Evolutionary conservation across 805 yeast species (phyloP).

Genomic region (Sugiyamaella valdiviana): DNA sequence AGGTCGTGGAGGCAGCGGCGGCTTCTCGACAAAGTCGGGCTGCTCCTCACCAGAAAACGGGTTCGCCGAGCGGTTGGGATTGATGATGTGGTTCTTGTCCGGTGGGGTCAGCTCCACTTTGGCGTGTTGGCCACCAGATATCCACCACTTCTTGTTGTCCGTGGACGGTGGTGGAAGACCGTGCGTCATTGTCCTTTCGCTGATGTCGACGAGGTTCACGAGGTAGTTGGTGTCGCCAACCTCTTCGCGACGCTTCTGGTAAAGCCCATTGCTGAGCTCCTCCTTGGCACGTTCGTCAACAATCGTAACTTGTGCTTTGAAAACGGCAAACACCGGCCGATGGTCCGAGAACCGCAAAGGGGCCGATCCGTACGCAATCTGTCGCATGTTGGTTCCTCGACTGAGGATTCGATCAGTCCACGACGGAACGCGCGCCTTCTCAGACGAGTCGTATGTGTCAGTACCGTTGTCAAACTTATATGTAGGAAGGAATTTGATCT

Average conservation of each 20-base stretch:
- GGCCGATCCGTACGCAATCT: slow-evolving; percentile 62
- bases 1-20: slow-evolving; percentile 13
- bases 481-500: slow-evolving; percentile 77
- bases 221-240: slow-evolving; percentile 31
- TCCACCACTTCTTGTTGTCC: slow-evolving; percentile 86
- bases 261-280: slow-evolving; percentile 50
- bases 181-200: slow-evolving; percentile 25
- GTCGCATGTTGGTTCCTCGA: slow-evolving; percentile 52
- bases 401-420: slow-evolving; percentile 91
- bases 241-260: slow-evolving; percentile 47
- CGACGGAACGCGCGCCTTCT: slow-evolving; percentile 87
- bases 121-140: slow-evolving; percentile 67
- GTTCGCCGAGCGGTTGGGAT: slow-evolving; percentile 63
- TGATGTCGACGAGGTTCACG: slow-evolving; percentile 24
- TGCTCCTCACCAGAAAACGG: slow-evolving; percentile 53
- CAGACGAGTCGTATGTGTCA: slow-evolving; percentile 74
- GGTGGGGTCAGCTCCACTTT: slow-evolving; percentile 46
- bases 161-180: slow-evolving; percentile 86
- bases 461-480: slow-evolving; percentile 89
- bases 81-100: slow-evolving; percentile 44
- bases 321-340: slow-evolving; percentile 84
- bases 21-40: slow-evolving; percentile 44
- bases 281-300: slow-evolving; percentile 59
- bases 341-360: slow-evolving; percentile 75
- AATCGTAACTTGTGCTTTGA: slow-evolving; percentile 56